Percentiles rank a stretch among this genome's conserved stretches.
Evolutionary conservation across 2,329 filamentous ascomycete species (phyloP).

Genomic region (Calonectria pauciramosa): DNA sequence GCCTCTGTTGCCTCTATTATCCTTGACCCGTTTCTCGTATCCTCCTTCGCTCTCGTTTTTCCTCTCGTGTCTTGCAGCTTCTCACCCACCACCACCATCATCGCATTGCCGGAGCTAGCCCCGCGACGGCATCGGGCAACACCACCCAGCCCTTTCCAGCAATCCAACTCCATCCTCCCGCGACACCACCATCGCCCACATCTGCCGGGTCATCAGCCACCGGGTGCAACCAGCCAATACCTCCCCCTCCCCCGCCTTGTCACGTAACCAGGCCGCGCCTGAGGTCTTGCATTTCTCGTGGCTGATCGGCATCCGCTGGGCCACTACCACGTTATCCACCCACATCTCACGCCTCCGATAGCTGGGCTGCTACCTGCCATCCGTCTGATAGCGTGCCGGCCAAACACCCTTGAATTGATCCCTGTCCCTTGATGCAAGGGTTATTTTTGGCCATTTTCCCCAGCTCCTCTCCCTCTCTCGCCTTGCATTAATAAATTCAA

Average conservation of each 20-base stretch:
- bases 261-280: constrained; percentile 31
- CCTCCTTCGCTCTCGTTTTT: background rate
- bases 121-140: background rate
- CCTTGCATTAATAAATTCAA: constrained; percentile 29
- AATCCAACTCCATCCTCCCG: background rate
- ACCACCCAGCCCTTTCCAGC: background rate
- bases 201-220: background rate
- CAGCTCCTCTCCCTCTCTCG: constrained; percentile 22
- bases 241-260: constrained; percentile 34
- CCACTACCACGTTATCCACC: constrained; percentile 29
- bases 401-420: background rate
- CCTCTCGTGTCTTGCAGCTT: background rate
- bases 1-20: background rate
- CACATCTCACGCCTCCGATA: constrained; percentile 8
- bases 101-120: background rate
- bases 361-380: constrained; percentile 36
- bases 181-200: background rate
- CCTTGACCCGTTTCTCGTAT: background rate
- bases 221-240: constrained; percentile 16
- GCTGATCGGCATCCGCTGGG: constrained; percentile 26
- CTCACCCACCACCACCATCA: background rate
- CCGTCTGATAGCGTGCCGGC: constrained; percentile 28
- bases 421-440: constrained; percentile 21
- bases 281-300: constrained; percentile 16
- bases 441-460: constrained; percentile 40